Evolutionary conservation across 1,284 basidiomycete species (phyloP).

Genomic region (Cryptococcus sp.): DNA sequence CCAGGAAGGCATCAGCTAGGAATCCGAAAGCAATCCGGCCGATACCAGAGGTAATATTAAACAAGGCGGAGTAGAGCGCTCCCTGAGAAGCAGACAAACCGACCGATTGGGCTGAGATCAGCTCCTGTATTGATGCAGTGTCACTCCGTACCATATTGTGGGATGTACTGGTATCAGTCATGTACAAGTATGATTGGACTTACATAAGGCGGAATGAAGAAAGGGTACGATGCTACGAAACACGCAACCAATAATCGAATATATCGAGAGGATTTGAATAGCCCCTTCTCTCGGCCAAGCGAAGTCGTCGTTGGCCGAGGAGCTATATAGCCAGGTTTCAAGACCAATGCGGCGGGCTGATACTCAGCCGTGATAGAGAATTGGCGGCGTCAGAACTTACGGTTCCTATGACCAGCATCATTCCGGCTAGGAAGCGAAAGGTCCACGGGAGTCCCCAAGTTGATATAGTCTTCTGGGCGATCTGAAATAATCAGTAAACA

Average conservation of each 20-base stretch:
- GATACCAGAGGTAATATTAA: conserved; percentile 15
- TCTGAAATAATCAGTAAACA: no score
- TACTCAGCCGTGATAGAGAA: neutral
- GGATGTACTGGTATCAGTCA: conserved; percentile 11
- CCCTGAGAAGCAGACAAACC: conserved; percentile 11
- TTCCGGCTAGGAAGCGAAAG: neutral
- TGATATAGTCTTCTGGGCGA: conserved; percentile 10
- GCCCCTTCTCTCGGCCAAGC: neutral
- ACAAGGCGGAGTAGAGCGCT: conserved; percentile 12
- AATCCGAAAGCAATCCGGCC: conserved; percentile 15
- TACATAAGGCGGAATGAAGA: conserved; percentile 13
- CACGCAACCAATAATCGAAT: conserved; percentile 10
- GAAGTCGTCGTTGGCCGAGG: neutral
- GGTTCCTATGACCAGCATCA: neutral
- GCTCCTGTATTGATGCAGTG: neutral
- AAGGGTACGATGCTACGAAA: conserved; percentile 18
- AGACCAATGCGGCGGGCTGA: neutral
- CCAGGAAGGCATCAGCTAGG: conserved; percentile 10
- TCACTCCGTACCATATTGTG: conserved; percentile 11
- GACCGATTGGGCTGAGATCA: conserved; percentile 9
- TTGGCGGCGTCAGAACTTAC: neutral
- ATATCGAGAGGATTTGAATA: conserved; percentile 11
- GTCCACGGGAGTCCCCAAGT: conserved; percentile 12
- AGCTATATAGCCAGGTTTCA: neutral
- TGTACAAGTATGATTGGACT: neutral